These are phyloP conservation scores for Fraxinus excelsior DNA, from an alignment of 257 asterid species.

Conservation along the genomic window DNA sequence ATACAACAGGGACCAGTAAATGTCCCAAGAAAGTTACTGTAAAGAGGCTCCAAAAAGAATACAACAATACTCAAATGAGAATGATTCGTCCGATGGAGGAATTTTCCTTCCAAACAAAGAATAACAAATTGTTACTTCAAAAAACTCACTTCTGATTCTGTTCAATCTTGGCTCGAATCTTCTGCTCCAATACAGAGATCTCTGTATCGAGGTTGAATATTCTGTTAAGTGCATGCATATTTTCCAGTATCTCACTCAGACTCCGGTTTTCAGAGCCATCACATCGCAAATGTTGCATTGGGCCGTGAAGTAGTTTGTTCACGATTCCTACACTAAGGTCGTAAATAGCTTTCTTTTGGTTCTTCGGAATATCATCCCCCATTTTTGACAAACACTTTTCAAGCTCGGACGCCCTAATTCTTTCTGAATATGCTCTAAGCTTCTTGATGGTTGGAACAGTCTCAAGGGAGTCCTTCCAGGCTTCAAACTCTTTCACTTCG, in stretches of 20 bases:
- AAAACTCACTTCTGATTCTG: conserved; percentile 34
- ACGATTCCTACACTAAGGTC: conserved; percentile 48
- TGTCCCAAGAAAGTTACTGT: not conserved
- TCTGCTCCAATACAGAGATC: conserved; percentile 45
- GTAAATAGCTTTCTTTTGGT: conserved; percentile 46
- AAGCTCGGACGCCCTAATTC: conserved; percentile 50
- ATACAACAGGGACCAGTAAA: not conserved
- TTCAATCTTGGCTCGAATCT: conserved; percentile 44
- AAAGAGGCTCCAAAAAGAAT: not conserved
- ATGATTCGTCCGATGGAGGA: not conserved
- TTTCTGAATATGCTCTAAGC: conserved; percentile 51
- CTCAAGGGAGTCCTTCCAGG: conserved; percentile 54
- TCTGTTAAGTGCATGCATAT: conserved; percentile 54
- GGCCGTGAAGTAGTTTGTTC: conserved; percentile 55
- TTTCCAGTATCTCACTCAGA: conserved; percentile 44
- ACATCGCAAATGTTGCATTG: conserved; percentile 54
- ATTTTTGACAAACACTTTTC: conserved; percentile 50
- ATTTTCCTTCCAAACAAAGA: not conserved
- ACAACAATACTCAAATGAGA: not conserved
- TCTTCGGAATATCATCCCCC: conserved; percentile 43
- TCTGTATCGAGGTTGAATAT: conserved; percentile 52
- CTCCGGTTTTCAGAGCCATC: conserved; percentile 39
- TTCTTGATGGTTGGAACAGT: conserved; percentile 56
- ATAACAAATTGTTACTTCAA: conserved; percentile 8
- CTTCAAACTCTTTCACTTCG: conserved; percentile 48